These are phyloP conservation scores for Chionographis japonica DNA, from an alignment of 106 monocot species.

Conservation along the genomic window DNA sequence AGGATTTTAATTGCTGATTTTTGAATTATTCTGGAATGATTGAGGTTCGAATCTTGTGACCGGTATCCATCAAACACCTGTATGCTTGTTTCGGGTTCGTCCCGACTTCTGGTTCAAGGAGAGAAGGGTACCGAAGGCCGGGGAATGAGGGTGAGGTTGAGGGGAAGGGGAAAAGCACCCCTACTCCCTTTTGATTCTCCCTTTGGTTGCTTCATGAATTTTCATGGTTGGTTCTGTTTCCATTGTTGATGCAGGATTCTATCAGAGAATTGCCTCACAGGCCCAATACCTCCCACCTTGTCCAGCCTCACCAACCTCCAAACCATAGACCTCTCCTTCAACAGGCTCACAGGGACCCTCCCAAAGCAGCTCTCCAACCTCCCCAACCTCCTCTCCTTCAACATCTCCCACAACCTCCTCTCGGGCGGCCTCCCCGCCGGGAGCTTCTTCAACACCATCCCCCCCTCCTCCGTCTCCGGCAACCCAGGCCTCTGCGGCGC, in stretches of 20 bases:
- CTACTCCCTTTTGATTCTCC: neutral
- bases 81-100: too few relatives aligned
- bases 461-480: conserved; percentile 54
- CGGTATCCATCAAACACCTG: too few relatives aligned
- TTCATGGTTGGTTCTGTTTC: neutral
- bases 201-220: neutral
- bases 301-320: conserved; percentile 63
- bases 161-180: too few relatives aligned
- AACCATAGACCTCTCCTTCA: conserved; percentile 60
- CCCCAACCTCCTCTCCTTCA: conserved; percentile 51
- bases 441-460: conserved; percentile 61
- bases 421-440: conserved; percentile 70
- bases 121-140: too few relatives aligned
- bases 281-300: conserved; percentile 47
- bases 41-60: too few relatives aligned
- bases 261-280: conserved; percentile 68
- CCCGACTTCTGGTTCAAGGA: too few relatives aligned
- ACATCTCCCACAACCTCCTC: conserved; percentile 76
- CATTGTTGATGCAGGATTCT: conserved; percentile 43
- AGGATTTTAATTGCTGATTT: neutral
- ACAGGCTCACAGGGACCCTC: conserved; percentile 53
- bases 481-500: conserved; percentile 82
- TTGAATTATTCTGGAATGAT: too few relatives aligned
- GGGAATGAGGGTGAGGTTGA: too few relatives aligned
- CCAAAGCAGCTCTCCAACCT: conserved; percentile 73